Evolutionary conservation across 495 filamentous ascomycete genomes (phyloP).

Genomic region (Penicillium soppii): DNA sequence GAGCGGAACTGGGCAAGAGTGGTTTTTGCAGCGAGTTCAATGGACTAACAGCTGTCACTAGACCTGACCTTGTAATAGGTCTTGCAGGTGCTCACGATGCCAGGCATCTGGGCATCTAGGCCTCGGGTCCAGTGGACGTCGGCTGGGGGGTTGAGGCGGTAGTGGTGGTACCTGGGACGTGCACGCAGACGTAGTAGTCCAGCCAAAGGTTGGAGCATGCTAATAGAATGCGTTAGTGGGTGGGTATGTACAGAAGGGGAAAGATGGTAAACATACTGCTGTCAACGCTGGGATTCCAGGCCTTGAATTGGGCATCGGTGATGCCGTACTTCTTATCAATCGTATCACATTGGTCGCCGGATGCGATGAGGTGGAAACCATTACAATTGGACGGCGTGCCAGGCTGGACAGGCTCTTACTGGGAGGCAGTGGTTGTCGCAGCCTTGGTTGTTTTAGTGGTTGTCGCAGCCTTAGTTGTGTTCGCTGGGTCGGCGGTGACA

Average conservation of each 20-base stretch:
- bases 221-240: too few species aligned
- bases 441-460: too few species aligned
- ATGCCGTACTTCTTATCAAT: conserved; percentile 20
- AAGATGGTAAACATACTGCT: background rate
- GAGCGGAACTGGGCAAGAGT: background rate
- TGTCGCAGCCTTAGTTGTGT: too few species aligned
- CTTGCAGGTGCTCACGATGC: background rate
- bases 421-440: conserved; percentile 4
- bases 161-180: too few species aligned
- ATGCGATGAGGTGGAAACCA: conserved; percentile 15
- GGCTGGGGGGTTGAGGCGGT: too few species aligned
- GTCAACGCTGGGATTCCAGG: conserved; percentile 22
- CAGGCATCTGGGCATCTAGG: background rate
- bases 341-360: conserved; percentile 23
- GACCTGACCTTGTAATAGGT: background rate
- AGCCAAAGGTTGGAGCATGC: conserved; percentile 13
- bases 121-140: too few species aligned
- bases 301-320: conserved; percentile 15
- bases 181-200: conserved; percentile 15
- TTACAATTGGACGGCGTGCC: conserved; percentile 17
- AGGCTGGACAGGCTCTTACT: conserved; percentile 3
- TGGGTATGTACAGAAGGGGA: background rate
- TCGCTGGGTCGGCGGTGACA: too few species aligned
- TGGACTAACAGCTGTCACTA: background rate
- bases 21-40: background rate